A percentile compares a stretch with the other conserved stretches of the same genome.
Evolutionary conservation across 1,139 yeast genomes (phyloP).

Genomic region (Lodderomyces theae): DNA sequence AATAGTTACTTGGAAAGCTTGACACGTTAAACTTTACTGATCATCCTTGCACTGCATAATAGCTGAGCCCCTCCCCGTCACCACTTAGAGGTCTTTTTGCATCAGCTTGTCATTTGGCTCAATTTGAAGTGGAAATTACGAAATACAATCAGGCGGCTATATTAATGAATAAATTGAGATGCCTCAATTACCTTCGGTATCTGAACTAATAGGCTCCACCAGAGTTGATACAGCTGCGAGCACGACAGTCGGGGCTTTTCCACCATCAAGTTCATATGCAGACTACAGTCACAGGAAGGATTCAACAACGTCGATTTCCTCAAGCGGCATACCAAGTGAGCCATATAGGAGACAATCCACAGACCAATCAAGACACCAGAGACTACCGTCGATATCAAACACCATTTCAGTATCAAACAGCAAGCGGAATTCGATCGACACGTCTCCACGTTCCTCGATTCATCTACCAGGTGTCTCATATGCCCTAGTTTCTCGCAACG

Average conservation of each 20-base stretch:
- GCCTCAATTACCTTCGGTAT: slow-evolving; percentile 38
- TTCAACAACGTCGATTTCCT: background rate
- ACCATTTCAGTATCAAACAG: background rate
- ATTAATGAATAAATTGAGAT: slow-evolving; percentile 13
- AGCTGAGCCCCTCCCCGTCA: too few species aligned
- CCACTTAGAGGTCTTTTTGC: too few species aligned
- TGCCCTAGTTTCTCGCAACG: background rate
- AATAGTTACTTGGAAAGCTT: too few species aligned
- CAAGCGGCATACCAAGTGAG: background rate
- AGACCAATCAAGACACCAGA: background rate
- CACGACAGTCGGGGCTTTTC: background rate
- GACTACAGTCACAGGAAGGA: slow-evolving; percentile 2
- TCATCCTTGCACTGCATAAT: too few species aligned
- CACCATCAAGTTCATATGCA: background rate
- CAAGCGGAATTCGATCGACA: slow-evolving; percentile 3
- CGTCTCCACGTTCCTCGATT: slow-evolving; percentile 5
- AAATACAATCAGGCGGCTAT: too few species aligned
- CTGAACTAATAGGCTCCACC: slow-evolving; percentile 26
- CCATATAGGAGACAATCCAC: background rate
- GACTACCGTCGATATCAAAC: slow-evolving; percentile 1
- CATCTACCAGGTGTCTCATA: slow-evolving; percentile 12
- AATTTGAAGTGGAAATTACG: too few species aligned
- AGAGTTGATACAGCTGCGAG: slow-evolving; percentile 1
- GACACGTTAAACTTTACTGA: too few species aligned
- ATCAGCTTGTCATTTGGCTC: too few species aligned